A percentile compares a stretch with the other conserved stretches of the same genome.
Conservation (phyloP, 352 stramenopile species). For the Globisporangium emineosum region DNA sequence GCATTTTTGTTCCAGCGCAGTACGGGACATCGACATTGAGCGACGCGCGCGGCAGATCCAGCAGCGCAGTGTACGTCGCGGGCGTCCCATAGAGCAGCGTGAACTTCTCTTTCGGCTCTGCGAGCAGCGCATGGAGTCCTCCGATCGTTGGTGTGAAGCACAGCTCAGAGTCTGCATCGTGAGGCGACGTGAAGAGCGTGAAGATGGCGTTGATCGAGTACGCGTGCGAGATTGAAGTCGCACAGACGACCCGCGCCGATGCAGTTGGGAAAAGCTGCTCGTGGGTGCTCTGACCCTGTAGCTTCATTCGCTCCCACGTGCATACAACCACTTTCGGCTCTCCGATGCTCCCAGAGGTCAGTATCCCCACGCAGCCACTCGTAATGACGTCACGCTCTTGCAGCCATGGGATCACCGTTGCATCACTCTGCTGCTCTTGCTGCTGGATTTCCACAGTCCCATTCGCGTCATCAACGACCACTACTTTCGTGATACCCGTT, state of each 20-base stretch:
- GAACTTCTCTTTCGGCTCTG: slow-evolving; percentile 29
- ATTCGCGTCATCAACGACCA: slow-evolving; percentile 43
- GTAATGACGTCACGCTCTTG: slow-evolving; percentile 24
- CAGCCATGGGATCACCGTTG: slow-evolving; percentile 29
- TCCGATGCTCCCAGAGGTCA: slow-evolving; percentile 82
- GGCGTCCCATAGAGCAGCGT: slow-evolving; percentile 77
- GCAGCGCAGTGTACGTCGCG: slow-evolving; percentile 72
- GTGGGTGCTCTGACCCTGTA: slow-evolving; percentile 79
- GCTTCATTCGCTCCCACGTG: slow-evolving; percentile 69
- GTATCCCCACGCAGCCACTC: slow-evolving; percentile 61
- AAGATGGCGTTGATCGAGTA: slow-evolving; percentile 88
- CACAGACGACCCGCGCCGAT: slow-evolving; percentile 64
- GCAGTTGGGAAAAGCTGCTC: slow-evolving; percentile 65
- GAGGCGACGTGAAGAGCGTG: slow-evolving; percentile 65
- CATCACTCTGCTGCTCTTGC: background rate
- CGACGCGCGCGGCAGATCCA: slow-evolving; percentile 39
- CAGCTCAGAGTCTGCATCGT: slow-evolving; percentile 60
- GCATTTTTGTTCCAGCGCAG: slow-evolving; percentile 66
- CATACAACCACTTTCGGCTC: slow-evolving; percentile 74
- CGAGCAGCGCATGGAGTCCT: slow-evolving; percentile 49
- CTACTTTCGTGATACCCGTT: slow-evolving; percentile 55
- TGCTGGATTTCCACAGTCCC: slow-evolving; percentile 22
- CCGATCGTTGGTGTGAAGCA: slow-evolving; percentile 56
- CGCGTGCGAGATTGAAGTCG: slow-evolving; percentile 80
- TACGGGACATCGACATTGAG: slow-evolving; percentile 72